Evolutionary conservation across 441 rosid genomes (phyloP).

Genomic region (Eruca vesicaria): DNA sequence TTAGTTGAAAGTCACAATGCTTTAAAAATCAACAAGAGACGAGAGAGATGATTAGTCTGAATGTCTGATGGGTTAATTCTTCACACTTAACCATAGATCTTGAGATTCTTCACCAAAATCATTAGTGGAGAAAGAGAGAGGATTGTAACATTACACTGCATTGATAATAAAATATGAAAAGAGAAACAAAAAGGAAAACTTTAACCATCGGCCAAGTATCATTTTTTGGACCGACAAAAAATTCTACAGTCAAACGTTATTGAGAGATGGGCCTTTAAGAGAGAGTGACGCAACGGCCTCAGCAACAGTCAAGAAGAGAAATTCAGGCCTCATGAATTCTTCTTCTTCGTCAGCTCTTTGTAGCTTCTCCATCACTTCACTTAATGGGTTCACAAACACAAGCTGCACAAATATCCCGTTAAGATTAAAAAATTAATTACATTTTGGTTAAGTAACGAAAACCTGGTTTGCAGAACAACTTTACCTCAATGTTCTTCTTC

Average conservation of each 20-base stretch:
- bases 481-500: conserved; percentile 56
- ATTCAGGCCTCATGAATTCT: conserved; percentile 50
- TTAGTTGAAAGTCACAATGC: neutral
- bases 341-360: conserved; percentile 53
- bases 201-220: neutral
- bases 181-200: neutral
- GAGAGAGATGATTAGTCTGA: neutral
- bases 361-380: conserved; percentile 85
- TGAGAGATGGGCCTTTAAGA: conserved; percentile 51
- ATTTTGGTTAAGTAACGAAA: neutral
- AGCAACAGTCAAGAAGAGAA: conserved; percentile 72
- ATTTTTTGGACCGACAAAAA: conserved; percentile 11
- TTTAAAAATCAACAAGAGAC: neutral
- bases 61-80: neutral
- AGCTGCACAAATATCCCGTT: conserved; percentile 46
- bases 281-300: conserved; percentile 83
- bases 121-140: neutral
- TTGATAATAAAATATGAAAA: neutral
- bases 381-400: conserved; percentile 84
- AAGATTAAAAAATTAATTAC: neutral
- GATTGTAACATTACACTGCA: conserved; percentile 12
- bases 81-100: conserved; percentile 14
- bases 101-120: conserved; percentile 11
- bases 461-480: neutral
- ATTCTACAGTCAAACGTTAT: conserved; percentile 35